Conservation (phyloP, 352 stramenopile genomes). For the Blastocystis sp. region DNA sequence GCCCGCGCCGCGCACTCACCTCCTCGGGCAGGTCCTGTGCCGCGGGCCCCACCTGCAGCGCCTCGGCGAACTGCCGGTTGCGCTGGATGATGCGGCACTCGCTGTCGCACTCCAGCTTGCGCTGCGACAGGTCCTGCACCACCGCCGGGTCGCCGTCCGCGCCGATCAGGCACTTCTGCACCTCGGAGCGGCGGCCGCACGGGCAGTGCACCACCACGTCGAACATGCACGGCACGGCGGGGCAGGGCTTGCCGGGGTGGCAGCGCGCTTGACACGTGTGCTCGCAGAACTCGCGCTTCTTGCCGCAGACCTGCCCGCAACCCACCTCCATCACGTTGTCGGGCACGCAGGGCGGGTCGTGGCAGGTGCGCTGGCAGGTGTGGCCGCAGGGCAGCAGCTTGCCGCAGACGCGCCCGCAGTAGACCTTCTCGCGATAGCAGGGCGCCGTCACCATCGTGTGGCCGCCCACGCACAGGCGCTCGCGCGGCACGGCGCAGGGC, state of each 20-base stretch:
- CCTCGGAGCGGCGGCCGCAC: constrained; percentile 47
- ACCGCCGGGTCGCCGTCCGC: constrained; percentile 11
- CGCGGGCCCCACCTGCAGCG: constrained; percentile 62
- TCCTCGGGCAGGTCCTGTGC: constrained; percentile 28
- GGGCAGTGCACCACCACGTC: constrained; percentile 65
- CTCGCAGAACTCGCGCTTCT: constrained; percentile 67
- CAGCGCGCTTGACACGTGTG: constrained; percentile 64
- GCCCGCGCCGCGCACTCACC: neutral
- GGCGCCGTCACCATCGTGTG: constrained; percentile 41
- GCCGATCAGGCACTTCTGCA: constrained; percentile 67
- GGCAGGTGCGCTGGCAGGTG: constrained; percentile 58
- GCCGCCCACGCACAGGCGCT: constrained; percentile 66
- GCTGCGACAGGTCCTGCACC: constrained; percentile 39
- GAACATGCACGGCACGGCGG: constrained; percentile 56
- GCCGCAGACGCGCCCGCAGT: constrained; percentile 66
- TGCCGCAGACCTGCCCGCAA: constrained; percentile 67
- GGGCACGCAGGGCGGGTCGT: constrained; percentile 42
- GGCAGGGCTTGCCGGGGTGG: constrained; percentile 53
- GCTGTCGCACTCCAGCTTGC: constrained; percentile 62
- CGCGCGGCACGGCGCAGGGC: constrained; percentile 39
- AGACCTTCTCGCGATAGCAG: constrained; percentile 65
- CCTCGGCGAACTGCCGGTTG: constrained; percentile 50
- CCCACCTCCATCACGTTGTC: constrained; percentile 21
- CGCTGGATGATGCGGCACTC: constrained; percentile 68
- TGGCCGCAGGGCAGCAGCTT: constrained; percentile 69